A percentile compares a stretch with the other conserved stretches of the same genome.
Conservation (phyloP, 441 rosid genomes). For the Syzygium syzygioides region DNA sequence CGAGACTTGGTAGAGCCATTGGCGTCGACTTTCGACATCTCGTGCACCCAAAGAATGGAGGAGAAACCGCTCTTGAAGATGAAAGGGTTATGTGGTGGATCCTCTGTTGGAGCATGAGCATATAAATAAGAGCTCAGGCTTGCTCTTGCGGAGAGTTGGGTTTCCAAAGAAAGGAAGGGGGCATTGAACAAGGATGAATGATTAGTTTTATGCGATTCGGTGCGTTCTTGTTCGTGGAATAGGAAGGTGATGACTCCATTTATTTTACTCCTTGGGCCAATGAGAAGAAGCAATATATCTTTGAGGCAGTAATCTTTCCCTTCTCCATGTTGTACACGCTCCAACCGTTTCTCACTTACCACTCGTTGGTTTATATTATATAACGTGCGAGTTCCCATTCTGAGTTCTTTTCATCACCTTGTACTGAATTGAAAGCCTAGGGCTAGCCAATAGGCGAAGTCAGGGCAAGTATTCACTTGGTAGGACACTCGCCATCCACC, state of each 20-base stretch:
- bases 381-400: neutral
- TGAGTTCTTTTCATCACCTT: neutral
- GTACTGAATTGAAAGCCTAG: neutral
- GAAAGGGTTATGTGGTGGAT: neutral
- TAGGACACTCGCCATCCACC: neutral
- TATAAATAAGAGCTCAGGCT: constrained; percentile 16
- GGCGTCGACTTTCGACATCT: constrained; percentile 35
- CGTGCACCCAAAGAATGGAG: neutral
- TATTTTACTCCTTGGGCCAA: neutral
- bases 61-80: neutral
- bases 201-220: constrained; percentile 31
- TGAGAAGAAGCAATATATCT: neutral
- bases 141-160: constrained; percentile 55
- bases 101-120: neutral
- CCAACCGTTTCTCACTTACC: constrained; percentile 21
- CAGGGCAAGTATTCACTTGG: neutral
- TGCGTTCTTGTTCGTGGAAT: constrained; percentile 28
- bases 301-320: constrained; percentile 16
- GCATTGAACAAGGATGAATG: constrained; percentile 37
- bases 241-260: constrained; percentile 21
- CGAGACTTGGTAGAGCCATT: constrained; percentile 21
- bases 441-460: neutral
- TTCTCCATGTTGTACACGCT: neutral
- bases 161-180: constrained; percentile 21
- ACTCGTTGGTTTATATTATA: neutral